Percentiles rank a stretch among this genome's conserved stretches.
Conservation (phyloP, 495 filamentous ascomycete species). For the Evernia prunastri region DNA sequence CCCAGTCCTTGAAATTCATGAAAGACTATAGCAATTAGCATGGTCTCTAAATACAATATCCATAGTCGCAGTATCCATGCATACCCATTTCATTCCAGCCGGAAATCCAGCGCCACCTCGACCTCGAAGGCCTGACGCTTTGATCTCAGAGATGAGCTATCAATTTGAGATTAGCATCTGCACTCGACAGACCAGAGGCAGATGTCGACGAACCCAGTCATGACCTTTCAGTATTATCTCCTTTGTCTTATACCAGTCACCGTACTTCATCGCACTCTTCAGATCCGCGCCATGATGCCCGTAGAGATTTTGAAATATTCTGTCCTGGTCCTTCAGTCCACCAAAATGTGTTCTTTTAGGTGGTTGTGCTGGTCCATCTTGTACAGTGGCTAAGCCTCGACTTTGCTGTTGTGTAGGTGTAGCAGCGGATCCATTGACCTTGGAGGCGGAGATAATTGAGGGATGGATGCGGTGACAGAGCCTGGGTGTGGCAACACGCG, state of each 20-base stretch:
- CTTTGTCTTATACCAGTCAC: slow-evolving; percentile 99
- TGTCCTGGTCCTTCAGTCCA: slow-evolving; percentile 86
- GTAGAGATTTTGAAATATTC: slow-evolving; percentile 98
- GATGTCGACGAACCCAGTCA: slow-evolving; percentile 64
- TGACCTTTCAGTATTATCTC: slow-evolving; percentile 94
- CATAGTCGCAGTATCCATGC: slow-evolving; percentile 4
- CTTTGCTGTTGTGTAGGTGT: slow-evolving; percentile 42
- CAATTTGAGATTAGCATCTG: slow-evolving; percentile 15
- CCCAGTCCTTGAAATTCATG: slow-evolving; percentile 99
- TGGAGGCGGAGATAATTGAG: slow-evolving; percentile 34
- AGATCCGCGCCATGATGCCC: slow-evolving; percentile 84
- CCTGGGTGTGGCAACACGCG: slow-evolving; percentile 31
- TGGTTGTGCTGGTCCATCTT: slow-evolving; percentile 63
- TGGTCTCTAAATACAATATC: slow-evolving; percentile 18
- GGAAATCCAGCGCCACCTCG: slow-evolving; percentile 97
- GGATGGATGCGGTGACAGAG: slow-evolving; percentile 53
- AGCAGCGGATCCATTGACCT: slow-evolving; percentile 24
- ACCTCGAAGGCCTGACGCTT: slow-evolving; percentile 89
- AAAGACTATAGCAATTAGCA: slow-evolving; percentile 63
- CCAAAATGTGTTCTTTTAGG: slow-evolving; percentile 71
- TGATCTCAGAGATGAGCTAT: slow-evolving; percentile 91
- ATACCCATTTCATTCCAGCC: slow-evolving; percentile 97
- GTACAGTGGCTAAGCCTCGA: slow-evolving; percentile 78
- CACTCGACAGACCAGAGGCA: slow-evolving; percentile 24
- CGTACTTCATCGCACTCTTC: slow-evolving; percentile 93